These are phyloP conservation scores for Dispira simplex DNA, from an alignment of 192 early-diverging fungal species.

Conservation along the genomic window DNA sequence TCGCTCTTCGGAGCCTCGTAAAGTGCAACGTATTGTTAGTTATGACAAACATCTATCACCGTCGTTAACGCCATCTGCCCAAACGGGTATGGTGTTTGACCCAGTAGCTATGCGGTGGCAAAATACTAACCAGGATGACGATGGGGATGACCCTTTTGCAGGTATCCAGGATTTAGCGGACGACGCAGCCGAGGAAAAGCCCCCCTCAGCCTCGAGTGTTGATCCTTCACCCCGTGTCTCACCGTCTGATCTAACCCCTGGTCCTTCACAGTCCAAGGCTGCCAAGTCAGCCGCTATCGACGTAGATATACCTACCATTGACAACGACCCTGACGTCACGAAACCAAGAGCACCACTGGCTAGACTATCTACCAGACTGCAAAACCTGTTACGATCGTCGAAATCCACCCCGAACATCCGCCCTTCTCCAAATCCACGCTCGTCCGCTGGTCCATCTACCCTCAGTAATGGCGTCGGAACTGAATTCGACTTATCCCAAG, in stretches of 20 bases:
- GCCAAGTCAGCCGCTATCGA: neutral
- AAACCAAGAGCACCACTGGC: neutral
- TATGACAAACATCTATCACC: neutral
- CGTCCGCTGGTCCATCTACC: neutral
- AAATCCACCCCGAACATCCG: neutral
- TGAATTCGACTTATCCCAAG: neutral
- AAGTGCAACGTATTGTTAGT: neutral
- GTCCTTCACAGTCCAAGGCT: neutral
- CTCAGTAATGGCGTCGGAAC: neutral
- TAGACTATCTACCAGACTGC: neutral
- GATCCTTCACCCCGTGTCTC: too few species aligned
- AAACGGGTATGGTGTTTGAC: constrained; percentile 7
- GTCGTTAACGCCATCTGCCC: too few species aligned
- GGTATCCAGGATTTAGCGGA: constrained; percentile 6
- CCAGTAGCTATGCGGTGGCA: neutral
- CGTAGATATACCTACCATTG: neutral
- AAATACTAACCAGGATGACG: neutral
- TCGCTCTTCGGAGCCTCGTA: neutral
- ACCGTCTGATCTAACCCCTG: neutral
- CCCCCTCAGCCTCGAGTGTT: neutral
- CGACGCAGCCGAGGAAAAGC: neutral
- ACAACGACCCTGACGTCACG: neutral
- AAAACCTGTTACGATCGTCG: neutral
- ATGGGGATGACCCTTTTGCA: constrained; percentile 2
- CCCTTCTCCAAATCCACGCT: neutral